A percentile compares a stretch with the other conserved stretches of the same genome.
Conservation (phyloP, 2,329 filamentous ascomycete species). For the Colletotrichum sp. region DNA sequence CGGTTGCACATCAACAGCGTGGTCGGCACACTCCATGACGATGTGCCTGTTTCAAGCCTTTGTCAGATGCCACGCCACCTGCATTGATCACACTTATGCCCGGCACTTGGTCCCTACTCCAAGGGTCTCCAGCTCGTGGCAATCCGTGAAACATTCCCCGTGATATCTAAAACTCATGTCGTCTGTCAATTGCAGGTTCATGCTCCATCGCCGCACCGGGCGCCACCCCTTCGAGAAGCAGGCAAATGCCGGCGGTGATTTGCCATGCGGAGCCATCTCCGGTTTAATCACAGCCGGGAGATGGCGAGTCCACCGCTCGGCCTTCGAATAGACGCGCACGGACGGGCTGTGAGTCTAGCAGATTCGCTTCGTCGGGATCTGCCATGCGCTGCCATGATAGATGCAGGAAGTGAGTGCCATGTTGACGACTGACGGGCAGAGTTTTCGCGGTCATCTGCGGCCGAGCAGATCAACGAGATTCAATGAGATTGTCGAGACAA, state of each 20-base stretch:
- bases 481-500: background rate
- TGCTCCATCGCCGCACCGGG: background rate
- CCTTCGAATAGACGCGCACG: constrained; percentile 8
- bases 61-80: background rate
- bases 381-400: background rate
- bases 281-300: background rate
- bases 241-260: background rate
- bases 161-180: background rate
- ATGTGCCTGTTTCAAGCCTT: constrained; percentile 7
- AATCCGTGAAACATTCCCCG: constrained; percentile 1
- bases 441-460: background rate
- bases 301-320: background rate
- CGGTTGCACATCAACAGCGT: background rate
- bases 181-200: background rate
- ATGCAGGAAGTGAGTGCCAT: background rate
- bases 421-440: background rate
- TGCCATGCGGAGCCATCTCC: background rate
- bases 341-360: background rate
- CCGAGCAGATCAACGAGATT: background rate
- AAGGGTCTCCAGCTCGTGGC: background rate
- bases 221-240: background rate
- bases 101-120: background rate
- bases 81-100: background rate
- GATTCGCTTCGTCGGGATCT: background rate
- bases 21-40: background rate